Evolutionary conservation across 164 flowering plant species (phyloP).

Genomic region (Sextonia rubra): DNA sequence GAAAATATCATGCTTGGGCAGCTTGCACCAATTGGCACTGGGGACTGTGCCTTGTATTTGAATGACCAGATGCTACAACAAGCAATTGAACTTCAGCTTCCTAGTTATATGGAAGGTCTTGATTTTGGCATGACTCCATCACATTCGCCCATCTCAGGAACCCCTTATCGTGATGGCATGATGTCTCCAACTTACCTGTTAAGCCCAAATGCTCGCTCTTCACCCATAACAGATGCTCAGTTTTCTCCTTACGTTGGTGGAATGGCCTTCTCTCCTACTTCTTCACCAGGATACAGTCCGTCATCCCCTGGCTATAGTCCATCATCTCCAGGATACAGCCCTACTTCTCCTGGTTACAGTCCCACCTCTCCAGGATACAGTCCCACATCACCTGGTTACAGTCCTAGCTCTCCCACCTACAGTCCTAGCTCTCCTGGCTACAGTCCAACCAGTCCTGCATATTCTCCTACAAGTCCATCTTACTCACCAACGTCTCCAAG

Average conservation of each 20-base stretch:
- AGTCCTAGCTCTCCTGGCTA: slow-evolving; percentile 92
- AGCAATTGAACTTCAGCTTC: slow-evolving; percentile 92
- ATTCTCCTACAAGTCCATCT: slow-evolving; percentile 85
- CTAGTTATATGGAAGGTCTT: slow-evolving; percentile 91
- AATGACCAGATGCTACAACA: slow-evolving; percentile 94
- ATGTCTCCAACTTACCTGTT: slow-evolving; percentile 86
- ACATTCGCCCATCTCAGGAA: slow-evolving; percentile 76
- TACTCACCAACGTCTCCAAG: slow-evolving; percentile 75
- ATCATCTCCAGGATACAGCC: slow-evolving; percentile 91
- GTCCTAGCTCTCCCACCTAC: slow-evolving; percentile 86
- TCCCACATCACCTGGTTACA: slow-evolving; percentile 85
- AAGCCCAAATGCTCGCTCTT: slow-evolving; percentile 72
- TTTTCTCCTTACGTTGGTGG: slow-evolving; percentile 94
- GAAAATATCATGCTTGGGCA: slow-evolving; percentile 98
- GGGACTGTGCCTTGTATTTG: slow-evolving; percentile 77
- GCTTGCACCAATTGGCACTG: slow-evolving; percentile 97
- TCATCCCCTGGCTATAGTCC: slow-evolving; percentile 93
- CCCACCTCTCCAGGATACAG: slow-evolving; percentile 93
- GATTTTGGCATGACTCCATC: slow-evolving; percentile 94
- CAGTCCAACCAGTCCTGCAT: slow-evolving; percentile 85
- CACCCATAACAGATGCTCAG: slow-evolving; percentile 78
- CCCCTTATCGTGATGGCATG: slow-evolving; percentile 90
- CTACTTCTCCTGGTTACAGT: slow-evolving; percentile 92
- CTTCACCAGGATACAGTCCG: slow-evolving; percentile 88
- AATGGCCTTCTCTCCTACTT: slow-evolving; percentile 89